These are phyloP conservation scores for Hyaloscypha finlandica DNA, from an alignment of 495 filamentous ascomycete genomes.

Conservation along the genomic window DNA sequence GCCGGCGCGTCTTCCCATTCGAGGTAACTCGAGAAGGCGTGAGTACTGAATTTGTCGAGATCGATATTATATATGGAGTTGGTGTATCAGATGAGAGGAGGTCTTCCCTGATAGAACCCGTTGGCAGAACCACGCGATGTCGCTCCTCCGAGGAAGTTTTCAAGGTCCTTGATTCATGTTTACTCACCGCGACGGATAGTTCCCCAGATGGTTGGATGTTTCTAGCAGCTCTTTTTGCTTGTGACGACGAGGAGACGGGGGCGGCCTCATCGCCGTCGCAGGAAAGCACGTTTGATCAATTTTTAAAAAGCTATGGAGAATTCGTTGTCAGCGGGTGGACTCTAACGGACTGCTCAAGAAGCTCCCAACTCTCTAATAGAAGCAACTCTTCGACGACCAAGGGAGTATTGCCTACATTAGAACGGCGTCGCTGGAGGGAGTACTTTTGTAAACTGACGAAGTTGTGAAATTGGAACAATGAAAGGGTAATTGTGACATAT, in stretches of 20 bases:
- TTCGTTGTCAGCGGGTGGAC: neutral
- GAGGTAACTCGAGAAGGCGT: neutral
- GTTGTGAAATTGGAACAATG: neutral
- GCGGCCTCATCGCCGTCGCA: neutral
- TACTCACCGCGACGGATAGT: neutral
- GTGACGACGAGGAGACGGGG: neutral
- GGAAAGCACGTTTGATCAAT: neutral
- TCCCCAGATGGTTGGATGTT: neutral
- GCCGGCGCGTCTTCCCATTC: neutral
- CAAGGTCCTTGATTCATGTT: neutral
- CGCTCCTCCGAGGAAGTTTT: neutral
- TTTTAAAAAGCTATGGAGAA: neutral
- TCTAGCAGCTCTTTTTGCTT: neutral
- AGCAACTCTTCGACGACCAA: no score
- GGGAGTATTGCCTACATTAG: no score
- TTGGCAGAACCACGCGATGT: neutral
- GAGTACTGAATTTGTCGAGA: neutral
- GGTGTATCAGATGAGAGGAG: no score
- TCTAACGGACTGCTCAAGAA: neutral
- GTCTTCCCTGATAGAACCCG: no score
- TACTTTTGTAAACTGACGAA: neutral
- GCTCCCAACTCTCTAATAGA: neutral
- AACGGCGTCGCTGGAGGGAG: neutral
- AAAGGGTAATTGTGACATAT: neutral
- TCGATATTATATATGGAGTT: neutral